Conservation (phyloP, 208 protist genomes). For the Herpetomonas samuelpessoai region DNA sequence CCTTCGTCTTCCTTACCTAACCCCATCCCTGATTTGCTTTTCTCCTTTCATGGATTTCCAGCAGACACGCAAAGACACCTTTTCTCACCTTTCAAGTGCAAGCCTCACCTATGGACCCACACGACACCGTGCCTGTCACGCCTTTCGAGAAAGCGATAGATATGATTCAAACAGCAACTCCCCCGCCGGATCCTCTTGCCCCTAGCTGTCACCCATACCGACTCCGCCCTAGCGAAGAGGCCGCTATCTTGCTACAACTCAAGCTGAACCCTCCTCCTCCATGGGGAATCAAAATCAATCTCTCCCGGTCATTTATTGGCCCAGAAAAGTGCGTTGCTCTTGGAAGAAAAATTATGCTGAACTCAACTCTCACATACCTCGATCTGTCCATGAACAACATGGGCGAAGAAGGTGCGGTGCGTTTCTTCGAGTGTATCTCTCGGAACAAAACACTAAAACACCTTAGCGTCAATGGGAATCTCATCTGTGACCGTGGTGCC, state of each 20-base stretch:
- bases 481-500: constrained; percentile 50
- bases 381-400: constrained; percentile 63
- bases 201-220: constrained; percentile 29
- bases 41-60: no score
- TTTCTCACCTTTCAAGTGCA: no score
- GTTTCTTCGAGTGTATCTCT: constrained; percentile 47
- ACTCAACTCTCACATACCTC: constrained; percentile 42
- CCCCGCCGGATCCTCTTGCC: constrained; percentile 30
- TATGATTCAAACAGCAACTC: constrained; percentile 18
- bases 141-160: constrained; percentile 31
- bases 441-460: constrained; percentile 40
- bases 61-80: no score
- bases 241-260: constrained; percentile 24
- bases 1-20: no score
- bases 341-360: constrained; percentile 44
- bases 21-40: no score
- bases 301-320: constrained; percentile 33
- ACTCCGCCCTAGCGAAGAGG: constrained; percentile 50
- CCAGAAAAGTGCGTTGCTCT: constrained; percentile 40
- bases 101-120: no score
- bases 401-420: constrained; percentile 24
- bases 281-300: constrained; percentile 56
- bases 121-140: background rate
- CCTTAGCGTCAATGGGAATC: constrained; percentile 47
- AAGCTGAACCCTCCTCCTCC: constrained; percentile 46